Conservation (phyloP, 495 filamentous ascomycete species). For the Astrocystis sublimbata region DNA sequence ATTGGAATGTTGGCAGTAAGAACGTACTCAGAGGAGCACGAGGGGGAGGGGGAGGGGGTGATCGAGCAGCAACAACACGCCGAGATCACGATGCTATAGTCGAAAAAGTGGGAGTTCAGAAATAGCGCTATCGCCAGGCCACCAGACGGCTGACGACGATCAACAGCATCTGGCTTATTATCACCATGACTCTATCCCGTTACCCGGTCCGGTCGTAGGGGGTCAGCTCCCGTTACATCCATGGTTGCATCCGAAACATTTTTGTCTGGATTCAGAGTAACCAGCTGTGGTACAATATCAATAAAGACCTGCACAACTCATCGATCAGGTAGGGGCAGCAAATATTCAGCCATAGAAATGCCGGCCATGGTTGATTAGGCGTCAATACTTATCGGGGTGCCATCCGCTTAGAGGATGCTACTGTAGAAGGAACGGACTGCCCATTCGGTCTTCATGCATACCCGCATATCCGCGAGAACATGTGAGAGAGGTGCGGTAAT, state of each 20-base stretch:
- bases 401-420: not conserved
- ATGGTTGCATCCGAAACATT: not conserved
- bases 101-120: not conserved
- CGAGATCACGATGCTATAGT: too few relatives aligned
- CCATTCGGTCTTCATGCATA: not conserved
- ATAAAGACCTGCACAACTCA: not conserved
- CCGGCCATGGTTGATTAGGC: not conserved
- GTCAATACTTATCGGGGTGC: not conserved
- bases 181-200: constrained; percentile 1
- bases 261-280: not conserved
- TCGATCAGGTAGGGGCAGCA: not conserved
- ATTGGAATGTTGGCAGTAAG: not conserved
- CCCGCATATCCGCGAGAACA: not conserved
- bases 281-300: not conserved
- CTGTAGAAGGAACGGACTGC: not conserved
- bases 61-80: too few relatives aligned
- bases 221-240: not conserved
- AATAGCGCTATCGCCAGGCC: too few relatives aligned
- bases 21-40: too few relatives aligned
- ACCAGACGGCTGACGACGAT: not conserved
- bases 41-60: too few relatives aligned
- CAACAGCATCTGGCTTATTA: not conserved
- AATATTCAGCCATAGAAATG: not conserved
- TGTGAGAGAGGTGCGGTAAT: not conserved
- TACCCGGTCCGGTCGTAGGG: constrained; percentile 1